phyloP scores from a whole-genome alignment of 805 yeast species.

The Myxozyma nipponensis region DNA sequence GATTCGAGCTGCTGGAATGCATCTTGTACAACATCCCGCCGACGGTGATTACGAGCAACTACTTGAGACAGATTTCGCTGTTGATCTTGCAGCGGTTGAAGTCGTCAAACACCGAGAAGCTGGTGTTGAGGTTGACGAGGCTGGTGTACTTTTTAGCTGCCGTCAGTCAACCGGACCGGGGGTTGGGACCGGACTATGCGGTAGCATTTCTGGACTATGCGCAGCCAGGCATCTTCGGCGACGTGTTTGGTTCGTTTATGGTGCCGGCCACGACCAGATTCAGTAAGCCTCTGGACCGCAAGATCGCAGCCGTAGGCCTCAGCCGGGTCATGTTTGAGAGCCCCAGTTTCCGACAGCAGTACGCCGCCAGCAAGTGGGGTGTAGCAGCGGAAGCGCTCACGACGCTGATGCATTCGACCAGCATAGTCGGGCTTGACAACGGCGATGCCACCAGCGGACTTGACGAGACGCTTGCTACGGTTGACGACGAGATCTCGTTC shows the following conservation, averaged over 20 bases:
- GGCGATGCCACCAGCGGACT: constrained; percentile 35
- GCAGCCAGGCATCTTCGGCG: constrained; percentile 47
- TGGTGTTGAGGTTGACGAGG: constrained; percentile 62
- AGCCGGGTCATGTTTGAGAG: constrained; percentile 43
- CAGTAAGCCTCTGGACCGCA: constrained; percentile 44
- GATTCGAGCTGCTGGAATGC: constrained; percentile 77
- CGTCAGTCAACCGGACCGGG: constrained; percentile 33
- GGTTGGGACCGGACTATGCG: constrained; percentile 50
- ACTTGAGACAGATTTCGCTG: constrained; percentile 66
- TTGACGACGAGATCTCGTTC: constrained; percentile 67
- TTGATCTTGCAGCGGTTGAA: constrained; percentile 77
- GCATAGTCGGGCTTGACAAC: constrained; percentile 16
- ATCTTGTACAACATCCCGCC: constrained; percentile 59
- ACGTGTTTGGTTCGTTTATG: constrained; percentile 35
- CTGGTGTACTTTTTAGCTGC: constrained; percentile 57
- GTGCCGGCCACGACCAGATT: constrained; percentile 38
- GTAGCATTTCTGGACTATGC: constrained; percentile 66
- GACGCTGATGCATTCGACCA: constrained; percentile 9
- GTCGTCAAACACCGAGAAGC: constrained; percentile 75
- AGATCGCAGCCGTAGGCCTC: constrained; percentile 49
- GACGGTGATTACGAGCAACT: constrained; percentile 45
- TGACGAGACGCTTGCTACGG: constrained; percentile 39
- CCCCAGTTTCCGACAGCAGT: constrained; percentile 42
- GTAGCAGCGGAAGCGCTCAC: constrained; percentile 14
- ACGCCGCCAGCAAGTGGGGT: constrained; percentile 42